Base-by-base conservation (phyloP, 371 early-diverging fungal genomes). In the Rhizomucor pusillus region DNA sequence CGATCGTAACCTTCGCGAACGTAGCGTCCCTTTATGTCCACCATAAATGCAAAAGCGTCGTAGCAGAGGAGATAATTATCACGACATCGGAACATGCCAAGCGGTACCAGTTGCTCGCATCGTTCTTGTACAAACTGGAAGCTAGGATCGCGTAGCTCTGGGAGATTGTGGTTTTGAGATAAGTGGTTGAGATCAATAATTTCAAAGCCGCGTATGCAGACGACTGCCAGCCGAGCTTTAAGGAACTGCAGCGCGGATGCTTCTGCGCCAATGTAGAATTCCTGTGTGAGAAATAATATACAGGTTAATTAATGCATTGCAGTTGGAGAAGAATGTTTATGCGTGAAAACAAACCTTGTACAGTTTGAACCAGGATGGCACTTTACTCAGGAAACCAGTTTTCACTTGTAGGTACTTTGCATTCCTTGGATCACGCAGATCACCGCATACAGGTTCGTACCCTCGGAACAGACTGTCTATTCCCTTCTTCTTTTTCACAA, bases 31-130 rank as follows among this genome's bases (percentile, higher is more conserved):
- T 66, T 68, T 43, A 85, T 86, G 69, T 95, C 86, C 23, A 97
- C 92, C 66, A 85, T 92, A 60, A 95, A 95, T 0, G 86, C 92
- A 77, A 93, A 93, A 52, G 87, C 90, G 73, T 92, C 86, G 69
- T 95, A 97, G 66, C 96, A 95, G 16, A 95, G 80, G 43, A 97
- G 59, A 64, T 90, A 92, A 63, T 90, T 81, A 11, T 89, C 87
- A 24, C 82, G 75, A 34, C 91, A 80, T 11, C 90, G 78, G 71
- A 89, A 95, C 61, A 97, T 84, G 1, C 90, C 86, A 23, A 95
- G 76, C 1, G 97, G 95, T 46, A 75, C 59, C 2, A 85, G 34
- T 12, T 63, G 50, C 1, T 69, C 68, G 7, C 57, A 58, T 16
- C 64, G 63, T 43, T 68, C 63, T 4, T 53, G 54, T 9, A 77